phyloP scores from a whole-genome alignment of 768 basidiomycete species.

The Hericium coralloides region DNA sequence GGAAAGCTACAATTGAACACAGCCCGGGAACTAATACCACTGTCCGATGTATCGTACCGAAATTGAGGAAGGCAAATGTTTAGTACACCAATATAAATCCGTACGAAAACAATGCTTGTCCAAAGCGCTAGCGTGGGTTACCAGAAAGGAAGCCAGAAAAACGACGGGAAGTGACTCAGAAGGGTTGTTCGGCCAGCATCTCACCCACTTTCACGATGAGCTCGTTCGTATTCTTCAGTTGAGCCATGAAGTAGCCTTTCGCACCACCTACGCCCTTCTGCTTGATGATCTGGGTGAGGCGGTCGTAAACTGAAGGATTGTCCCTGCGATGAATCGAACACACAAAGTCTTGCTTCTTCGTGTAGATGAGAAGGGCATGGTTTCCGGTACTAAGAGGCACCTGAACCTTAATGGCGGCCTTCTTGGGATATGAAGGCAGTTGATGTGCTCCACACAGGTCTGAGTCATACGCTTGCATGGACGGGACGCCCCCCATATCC shows the following conservation, averaged over 20 bases:
- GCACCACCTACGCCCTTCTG: conserved; percentile 31
- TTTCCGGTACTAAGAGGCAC: conserved; percentile 23
- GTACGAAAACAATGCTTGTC: too few species aligned
- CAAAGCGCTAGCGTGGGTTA: too few species aligned
- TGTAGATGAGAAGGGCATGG: conserved; percentile 34
- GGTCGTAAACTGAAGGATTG: conserved; percentile 30
- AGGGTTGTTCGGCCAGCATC: conserved; percentile 47
- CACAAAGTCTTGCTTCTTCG: conserved; percentile 43
- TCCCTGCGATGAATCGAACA: conserved; percentile 31
- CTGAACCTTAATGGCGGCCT: conserved; percentile 47
- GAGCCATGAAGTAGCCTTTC: conserved; percentile 50
- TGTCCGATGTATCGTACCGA: too few species aligned
- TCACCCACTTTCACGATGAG: conserved; percentile 43
- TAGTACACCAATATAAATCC: too few species aligned
- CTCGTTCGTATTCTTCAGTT: conserved; percentile 36
- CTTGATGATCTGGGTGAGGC: conserved; percentile 28
- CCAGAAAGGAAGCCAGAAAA: not conserved
- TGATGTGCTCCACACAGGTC: conserved; percentile 7
- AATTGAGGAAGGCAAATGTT: too few species aligned
- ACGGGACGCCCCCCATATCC: conserved; percentile 18
- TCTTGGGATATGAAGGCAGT: conserved; percentile 23
- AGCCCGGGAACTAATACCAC: too few species aligned
- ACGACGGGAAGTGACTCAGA: conserved; percentile 21
- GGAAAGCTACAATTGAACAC: too few species aligned
- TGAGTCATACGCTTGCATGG: conserved; percentile 10